Evolutionary conservation across 805 yeast genomes (phyloP).

Genomic region (Suhomyces vadensis): DNA sequence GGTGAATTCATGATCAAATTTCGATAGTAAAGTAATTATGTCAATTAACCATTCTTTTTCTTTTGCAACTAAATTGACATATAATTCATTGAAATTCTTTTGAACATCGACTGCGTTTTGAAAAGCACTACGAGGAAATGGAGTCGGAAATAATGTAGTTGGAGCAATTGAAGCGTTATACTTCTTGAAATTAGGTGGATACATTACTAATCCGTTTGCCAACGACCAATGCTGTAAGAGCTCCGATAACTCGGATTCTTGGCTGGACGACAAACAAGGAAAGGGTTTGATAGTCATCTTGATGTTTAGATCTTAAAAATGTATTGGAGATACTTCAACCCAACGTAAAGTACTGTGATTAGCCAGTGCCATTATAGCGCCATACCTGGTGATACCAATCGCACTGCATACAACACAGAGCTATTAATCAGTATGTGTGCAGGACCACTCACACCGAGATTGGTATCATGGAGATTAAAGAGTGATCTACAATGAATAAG

Average conservation of each 20-base stretch:
- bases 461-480: no score
- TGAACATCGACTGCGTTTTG: slow-evolving; percentile 68
- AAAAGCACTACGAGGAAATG: slow-evolving; percentile 71
- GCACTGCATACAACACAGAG: neutral
- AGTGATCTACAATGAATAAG: no score
- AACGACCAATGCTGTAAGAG: slow-evolving; percentile 72
- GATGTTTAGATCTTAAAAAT: no score
- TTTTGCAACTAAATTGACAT: slow-evolving; percentile 63
- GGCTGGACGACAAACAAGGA: slow-evolving; percentile 30
- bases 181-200: slow-evolving; percentile 56
- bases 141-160: slow-evolving; percentile 87
- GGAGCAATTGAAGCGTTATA: slow-evolving; percentile 71
- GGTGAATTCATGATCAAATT: slow-evolving; percentile 74
- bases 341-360: no score
- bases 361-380: slow-evolving; percentile 4
- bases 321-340: no score
- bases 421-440: neutral
- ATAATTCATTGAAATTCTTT: slow-evolving; percentile 66
- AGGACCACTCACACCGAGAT: no score
- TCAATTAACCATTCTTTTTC: slow-evolving; percentile 59
- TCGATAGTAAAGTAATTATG: slow-evolving; percentile 55
- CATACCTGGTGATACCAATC: slow-evolving; percentile 3
- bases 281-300: slow-evolving; percentile 28
- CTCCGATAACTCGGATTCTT: slow-evolving; percentile 38
- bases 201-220: slow-evolving; percentile 79